Conservation (phyloP, 2,329 filamentous ascomycete genomes). For the Paecilomyces sp. region DNA sequence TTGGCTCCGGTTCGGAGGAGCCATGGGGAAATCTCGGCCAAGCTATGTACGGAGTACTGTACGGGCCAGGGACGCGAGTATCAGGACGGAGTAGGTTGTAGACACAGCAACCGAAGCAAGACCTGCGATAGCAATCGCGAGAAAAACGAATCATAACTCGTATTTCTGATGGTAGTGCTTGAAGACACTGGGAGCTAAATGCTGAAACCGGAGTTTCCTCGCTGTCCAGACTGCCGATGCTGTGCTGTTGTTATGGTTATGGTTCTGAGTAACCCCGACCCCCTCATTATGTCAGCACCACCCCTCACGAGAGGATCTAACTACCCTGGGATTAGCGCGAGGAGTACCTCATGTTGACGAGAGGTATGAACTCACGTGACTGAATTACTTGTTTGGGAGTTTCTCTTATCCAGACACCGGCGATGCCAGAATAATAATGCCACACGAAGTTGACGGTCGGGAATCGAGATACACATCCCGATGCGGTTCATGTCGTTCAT, state of each 20-base stretch:
- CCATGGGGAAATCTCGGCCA: background rate
- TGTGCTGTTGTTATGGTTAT: too few relatives aligned
- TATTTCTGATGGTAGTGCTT: too few relatives aligned
- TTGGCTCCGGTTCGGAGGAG: background rate
- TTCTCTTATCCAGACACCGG: background rate
- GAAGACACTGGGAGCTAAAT: too few relatives aligned
- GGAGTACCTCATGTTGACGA: background rate
- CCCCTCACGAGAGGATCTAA: background rate
- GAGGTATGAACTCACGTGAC: background rate
- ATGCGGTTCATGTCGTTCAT: background rate
- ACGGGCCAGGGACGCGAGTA: background rate
- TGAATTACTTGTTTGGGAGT: background rate
- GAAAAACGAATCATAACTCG: too few relatives aligned
- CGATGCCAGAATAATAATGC: background rate
- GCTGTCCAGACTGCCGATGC: too few relatives aligned
- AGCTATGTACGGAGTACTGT: too few relatives aligned
- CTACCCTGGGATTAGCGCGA: conserved; percentile 5
- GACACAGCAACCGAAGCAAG: too few relatives aligned
- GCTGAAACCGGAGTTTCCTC: too few relatives aligned
- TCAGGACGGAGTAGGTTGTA: too few relatives aligned
- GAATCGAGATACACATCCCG: background rate
- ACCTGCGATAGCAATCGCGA: too few relatives aligned
- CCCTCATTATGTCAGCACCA: conserved; percentile 16
- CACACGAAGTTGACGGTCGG: background rate
- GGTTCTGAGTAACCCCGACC: conserved; percentile 3